Base-by-base conservation (phyloP, 75 land plant genomes). In the Cryptomeria japonica region DNA sequence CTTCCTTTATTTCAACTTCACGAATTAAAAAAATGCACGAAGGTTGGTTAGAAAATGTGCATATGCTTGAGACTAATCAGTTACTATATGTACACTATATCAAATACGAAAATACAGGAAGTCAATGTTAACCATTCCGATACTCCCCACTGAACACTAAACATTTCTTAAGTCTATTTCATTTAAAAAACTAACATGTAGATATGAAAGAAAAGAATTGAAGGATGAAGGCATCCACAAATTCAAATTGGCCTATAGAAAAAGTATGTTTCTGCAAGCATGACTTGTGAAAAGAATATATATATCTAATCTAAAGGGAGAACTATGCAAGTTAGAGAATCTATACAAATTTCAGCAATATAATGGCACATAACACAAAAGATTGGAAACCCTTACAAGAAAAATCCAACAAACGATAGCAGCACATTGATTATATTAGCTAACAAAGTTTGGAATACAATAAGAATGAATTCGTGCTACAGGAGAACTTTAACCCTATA, bases 1-100 rank as follows among this genome's bases (percentile, higher is more conserved):
- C 98, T 3, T 95, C 98, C 22, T 82, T 80, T 86, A 89, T 89
- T 82, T 88, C 92, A 84, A 88, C 49, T 56, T 32, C 86, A 82
- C n/a, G 6, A 25, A 82, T 11, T 8, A 44, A 82, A 82, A 42
- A 44, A 25, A 82, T 82, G 32, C 51, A 25, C 51, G 28, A 82
- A 46, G 10, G 84, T 46, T 44, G 41, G 84, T 82, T 44, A 82
- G 25, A 82, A 82, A 38, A 80, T 80, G 41, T 42, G 13, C 12
- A 39, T 78, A 39, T 78, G 42, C 9, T 80, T 12, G 19, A 80
- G n/a, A 46, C 11, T 80, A 22, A 2, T 46, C 32, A 44, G 10
- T 73, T 12, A 32, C 13, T 11, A 82, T 22, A 8, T 39, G 31
- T 42, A 28, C 44, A 15, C 12, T 78, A 80, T 28, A 46, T 42